Evolutionary conservation across 139 green algal species (phyloP).

Genomic region (Mesotaenium endlicherianum): DNA sequence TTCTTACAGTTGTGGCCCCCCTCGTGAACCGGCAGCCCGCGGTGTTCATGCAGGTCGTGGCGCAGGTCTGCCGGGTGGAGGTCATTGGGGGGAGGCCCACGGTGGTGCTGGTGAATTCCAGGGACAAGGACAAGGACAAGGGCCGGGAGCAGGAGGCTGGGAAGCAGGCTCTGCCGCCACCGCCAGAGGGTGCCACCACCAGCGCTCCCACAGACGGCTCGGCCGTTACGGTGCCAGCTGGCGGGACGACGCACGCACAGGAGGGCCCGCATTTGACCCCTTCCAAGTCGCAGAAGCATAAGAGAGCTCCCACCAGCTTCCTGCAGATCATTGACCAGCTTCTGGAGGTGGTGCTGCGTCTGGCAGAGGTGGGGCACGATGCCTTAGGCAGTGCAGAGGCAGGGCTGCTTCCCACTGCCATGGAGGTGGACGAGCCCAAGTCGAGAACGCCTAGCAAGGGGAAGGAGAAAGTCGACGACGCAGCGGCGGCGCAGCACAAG

Average conservation of each 20-base stretch:
- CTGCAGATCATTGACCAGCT: conserved; percentile 76
- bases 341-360: conserved; percentile 66
- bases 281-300: not conserved
- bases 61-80: conserved; percentile 58
- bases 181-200: not conserved
- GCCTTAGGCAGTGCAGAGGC: no score
- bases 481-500: not conserved
- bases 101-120: conserved; percentile 29
- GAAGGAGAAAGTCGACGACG: conserved; percentile 5
- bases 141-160: conserved; percentile 8
- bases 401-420: conserved; percentile 3
- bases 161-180: no score
- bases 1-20: conserved; percentile 61
- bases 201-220: no score
- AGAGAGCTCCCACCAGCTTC: conserved; percentile 40
- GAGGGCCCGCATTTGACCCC: not conserved
- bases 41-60: conserved; percentile 76
- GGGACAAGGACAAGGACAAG: conserved; percentile 51
- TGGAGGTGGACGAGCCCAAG: conserved; percentile 38
- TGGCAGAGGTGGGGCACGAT: not conserved
- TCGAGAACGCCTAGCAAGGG: not conserved
- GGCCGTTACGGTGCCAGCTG: no score
- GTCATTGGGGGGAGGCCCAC: not conserved
- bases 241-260: no score
- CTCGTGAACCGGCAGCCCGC: conserved; percentile 69